Conservation (phyloP, 148 eudicot genomes). For the Persicaria tinctoria region DNA sequence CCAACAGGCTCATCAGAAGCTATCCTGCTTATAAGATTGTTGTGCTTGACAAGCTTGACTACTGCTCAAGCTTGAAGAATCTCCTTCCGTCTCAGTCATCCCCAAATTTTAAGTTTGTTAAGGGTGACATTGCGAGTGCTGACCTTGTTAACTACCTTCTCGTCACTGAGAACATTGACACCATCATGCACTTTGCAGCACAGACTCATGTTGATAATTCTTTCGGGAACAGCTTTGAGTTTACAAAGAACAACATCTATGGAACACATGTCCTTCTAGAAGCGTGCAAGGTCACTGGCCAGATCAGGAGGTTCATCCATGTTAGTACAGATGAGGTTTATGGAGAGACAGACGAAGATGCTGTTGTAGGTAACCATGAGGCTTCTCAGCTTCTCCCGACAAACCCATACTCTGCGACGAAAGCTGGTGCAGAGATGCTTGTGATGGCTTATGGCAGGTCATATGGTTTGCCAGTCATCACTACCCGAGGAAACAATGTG, state of each 20-base stretch:
- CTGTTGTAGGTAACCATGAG: constrained; percentile 67
- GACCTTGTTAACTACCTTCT: constrained; percentile 64
- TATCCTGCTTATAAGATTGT: constrained; percentile 66
- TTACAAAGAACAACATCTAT: constrained; percentile 68
- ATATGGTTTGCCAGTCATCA: constrained; percentile 70
- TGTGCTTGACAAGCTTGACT: constrained; percentile 76
- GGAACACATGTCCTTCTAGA: constrained; percentile 78
- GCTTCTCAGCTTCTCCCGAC: constrained; percentile 85
- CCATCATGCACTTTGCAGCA: constrained; percentile 85
- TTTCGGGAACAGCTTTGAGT: constrained; percentile 81
- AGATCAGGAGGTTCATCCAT: constrained; percentile 14
- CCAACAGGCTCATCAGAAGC: constrained; percentile 52
- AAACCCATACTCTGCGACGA: constrained; percentile 79
- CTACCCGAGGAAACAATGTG: constrained; percentile 77
- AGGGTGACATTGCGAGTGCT: constrained; percentile 70
- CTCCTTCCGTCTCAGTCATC: constrained; percentile 52
- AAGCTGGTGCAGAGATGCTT: constrained; percentile 92
- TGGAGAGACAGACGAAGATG: constrained; percentile 78
- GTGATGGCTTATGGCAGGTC: constrained; percentile 86
- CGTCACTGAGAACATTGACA: constrained; percentile 59
- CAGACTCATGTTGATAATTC: constrained; percentile 84
- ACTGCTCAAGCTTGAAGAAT: constrained; percentile 64
- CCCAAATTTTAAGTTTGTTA: constrained; percentile 64
- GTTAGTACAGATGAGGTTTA: constrained; percentile 27
- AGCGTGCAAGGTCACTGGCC: constrained; percentile 66